Percentiles rank a stretch among this genome's conserved stretches.
phyloP scores from a whole-genome alignment of 228 moss, liverwort and hornwort genomes.

The Sphagnum fallax region DNA sequence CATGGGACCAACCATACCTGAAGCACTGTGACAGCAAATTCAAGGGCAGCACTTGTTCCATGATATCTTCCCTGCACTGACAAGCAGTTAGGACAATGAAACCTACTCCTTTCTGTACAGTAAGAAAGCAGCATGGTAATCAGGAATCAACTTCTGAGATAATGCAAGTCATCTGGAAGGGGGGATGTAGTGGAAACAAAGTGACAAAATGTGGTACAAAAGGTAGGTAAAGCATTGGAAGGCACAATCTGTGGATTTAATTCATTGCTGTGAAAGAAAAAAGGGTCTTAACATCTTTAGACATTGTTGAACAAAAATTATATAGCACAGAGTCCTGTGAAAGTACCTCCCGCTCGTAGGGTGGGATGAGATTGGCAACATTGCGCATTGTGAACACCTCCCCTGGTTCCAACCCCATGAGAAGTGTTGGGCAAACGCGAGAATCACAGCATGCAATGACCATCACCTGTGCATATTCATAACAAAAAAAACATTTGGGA shows the following conservation, averaged over 20 bases:
- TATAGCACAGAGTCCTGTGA: no score
- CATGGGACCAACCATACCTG: constrained; percentile 17
- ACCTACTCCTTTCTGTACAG: neutral
- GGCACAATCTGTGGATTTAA: no score
- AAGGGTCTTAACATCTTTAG: no score
- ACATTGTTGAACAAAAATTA: no score
- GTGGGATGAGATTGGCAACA: constrained; percentile 88
- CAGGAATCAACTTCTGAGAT: no score
- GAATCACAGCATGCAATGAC: constrained; percentile 84
- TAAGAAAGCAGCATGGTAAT: neutral
- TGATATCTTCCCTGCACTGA: constrained; percentile 30
- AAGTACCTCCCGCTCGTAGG: constrained; percentile 22
- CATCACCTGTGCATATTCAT: constrained; percentile 52
- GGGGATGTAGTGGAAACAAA: no score
- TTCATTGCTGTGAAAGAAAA: no score
- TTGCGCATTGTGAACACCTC: constrained; percentile 79
- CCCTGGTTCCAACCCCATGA: constrained; percentile 75
- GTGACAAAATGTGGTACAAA: no score
- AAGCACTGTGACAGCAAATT: constrained; percentile 41
- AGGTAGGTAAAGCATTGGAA: no score
- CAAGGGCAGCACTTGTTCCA: constrained; percentile 51
- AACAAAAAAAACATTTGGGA: no score
- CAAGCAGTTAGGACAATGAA: neutral
- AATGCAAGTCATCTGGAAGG: no score
- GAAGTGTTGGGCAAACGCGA: constrained; percentile 77